Base-by-base conservation (phyloP, 164 flowering plant species). In the Amborella trichopoda region DNA sequence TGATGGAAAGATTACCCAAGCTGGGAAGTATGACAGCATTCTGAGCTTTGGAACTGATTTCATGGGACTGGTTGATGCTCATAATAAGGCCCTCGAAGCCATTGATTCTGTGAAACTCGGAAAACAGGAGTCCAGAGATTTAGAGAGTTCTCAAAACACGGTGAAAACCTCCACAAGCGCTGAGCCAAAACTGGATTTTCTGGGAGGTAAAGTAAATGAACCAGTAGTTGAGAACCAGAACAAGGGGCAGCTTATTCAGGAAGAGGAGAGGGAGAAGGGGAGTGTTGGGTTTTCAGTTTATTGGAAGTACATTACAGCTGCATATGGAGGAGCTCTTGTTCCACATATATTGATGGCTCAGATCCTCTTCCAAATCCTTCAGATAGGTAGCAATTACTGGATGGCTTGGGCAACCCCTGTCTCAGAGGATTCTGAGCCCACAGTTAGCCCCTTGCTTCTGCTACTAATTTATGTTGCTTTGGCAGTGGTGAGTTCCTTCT, bases 31-130 rank as follows among this genome's bases (percentile, higher is more conserved):
- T 55, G 55, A 68, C 34, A 88, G 81, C 23, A 72, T 91, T 53
- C 80, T 81, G 2, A 67, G 47, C 60, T 74, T 75, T 11, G 93
- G 83, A 54, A 67, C 81, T 3, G 90, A 83, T 48, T 87, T 91
- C 48, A 69, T 76, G 83, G 93, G 76, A 60, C 87, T 91, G 63
- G 94, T 91, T 20, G 85, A 83, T 50, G 96, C 94, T 6, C 95
- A 91, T 55, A 54, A 70, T 60, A 52, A 70, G 56, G 95, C 96
- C 23, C 49, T 87, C 65, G 74, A 74, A 9, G 59, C 68, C n/a
- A 2, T 37, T 6, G 19, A 37, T n/a, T 18, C 41, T 37, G 41
- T 13, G 25, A 26, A 13, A 27, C 51, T 48, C 16, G 48, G 64
- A 36, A 49, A 59, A 37, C 69, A 64, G 36, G 59, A 64, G 20